Percentiles rank a stretch among this genome's conserved stretches.
These are phyloP conservation scores for Lasiosphaeria ovina DNA, from an alignment of 495 filamentous ascomycete genomes.

Conservation along the genomic window DNA sequence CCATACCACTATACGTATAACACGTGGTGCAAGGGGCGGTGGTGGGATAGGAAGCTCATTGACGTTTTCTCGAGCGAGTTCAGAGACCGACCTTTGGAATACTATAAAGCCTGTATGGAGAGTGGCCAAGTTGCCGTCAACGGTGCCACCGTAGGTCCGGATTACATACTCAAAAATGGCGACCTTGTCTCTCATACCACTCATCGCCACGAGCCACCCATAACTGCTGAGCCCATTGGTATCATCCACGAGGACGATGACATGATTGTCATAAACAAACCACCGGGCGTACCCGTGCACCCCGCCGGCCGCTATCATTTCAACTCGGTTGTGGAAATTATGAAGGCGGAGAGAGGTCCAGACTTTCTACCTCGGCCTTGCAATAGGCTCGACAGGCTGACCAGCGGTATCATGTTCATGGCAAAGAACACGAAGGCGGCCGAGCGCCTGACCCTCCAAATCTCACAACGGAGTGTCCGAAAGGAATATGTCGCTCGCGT, in stretches of 20 bases:
- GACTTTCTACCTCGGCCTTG: slow-evolving; percentile 75
- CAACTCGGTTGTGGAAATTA: slow-evolving; percentile 90
- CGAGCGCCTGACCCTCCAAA: slow-evolving; percentile 67
- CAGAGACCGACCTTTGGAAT: slow-evolving; percentile 78
- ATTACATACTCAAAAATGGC: slow-evolving; percentile 48
- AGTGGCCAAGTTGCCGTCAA: slow-evolving; percentile 71
- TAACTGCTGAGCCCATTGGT: slow-evolving; percentile 72
- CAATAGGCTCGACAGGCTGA: slow-evolving; percentile 90
- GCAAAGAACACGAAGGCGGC: slow-evolving; percentile 80
- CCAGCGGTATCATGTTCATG: slow-evolving; percentile 96
- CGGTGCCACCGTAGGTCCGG: slow-evolving; percentile 57
- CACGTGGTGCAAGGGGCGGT: slow-evolving; percentile 86
- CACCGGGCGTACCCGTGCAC: slow-evolving; percentile 90
- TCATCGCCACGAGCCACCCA: slow-evolving; percentile 93
- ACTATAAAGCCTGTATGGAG: slow-evolving; percentile 84
- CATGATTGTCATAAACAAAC: slow-evolving; percentile 95
- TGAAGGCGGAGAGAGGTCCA: slow-evolving; percentile 72
- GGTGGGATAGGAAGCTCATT: slow-evolving; percentile 70
- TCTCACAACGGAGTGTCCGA: slow-evolving; percentile 71
- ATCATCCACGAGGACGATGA: slow-evolving; percentile 88
- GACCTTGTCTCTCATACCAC: slow-evolving; percentile 89
- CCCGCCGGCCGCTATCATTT: slow-evolving; percentile 92
- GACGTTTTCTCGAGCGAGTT: slow-evolving; percentile 86
- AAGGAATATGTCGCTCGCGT: slow-evolving; percentile 96
- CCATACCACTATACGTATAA: slow-evolving; percentile 96